phyloP scores from a whole-genome alignment of 176 grass and related monocot species.

The Guadua angustifolia region DNA sequence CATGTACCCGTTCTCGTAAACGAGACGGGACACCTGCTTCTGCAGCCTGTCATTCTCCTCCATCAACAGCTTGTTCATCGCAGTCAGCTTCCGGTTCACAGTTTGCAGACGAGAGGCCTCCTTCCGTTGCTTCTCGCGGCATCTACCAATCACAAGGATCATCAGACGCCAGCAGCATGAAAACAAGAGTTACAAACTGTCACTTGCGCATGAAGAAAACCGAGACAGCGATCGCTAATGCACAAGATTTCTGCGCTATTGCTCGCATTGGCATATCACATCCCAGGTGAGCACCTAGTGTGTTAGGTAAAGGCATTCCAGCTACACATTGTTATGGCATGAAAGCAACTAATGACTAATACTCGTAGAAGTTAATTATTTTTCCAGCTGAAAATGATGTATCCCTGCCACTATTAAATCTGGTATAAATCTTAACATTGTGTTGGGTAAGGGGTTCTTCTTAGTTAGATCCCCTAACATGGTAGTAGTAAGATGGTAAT shows the following conservation, averaged over 20 bases:
- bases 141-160: constrained; percentile 53
- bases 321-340: constrained; percentile 15
- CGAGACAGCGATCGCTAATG: neutral
- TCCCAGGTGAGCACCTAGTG: constrained; percentile 35
- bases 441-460: constrained; percentile 19
- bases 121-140: constrained; percentile 97
- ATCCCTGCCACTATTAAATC: constrained; percentile 11
- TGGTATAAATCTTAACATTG: constrained; percentile 41
- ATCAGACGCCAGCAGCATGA: neutral
- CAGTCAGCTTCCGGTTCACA: constrained; percentile 91
- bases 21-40: constrained; percentile 96
- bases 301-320: constrained; percentile 32
- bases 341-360: constrained; percentile 34
- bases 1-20: constrained; percentile 93
- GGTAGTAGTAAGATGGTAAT: neutral
- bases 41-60: constrained; percentile 99
- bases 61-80: constrained; percentile 99
- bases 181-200: constrained; percentile 31
- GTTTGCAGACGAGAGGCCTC: constrained; percentile 90
- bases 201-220: constrained; percentile 38
- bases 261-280: constrained; percentile 18
- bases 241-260: neutral
- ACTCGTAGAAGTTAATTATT: neutral
- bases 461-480: constrained; percentile 29
- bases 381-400: constrained; percentile 45